Evolutionary conservation across 345 rosid genomes (phyloP), one percentile per base, ranked within the genome.

Genomic region (Lagerstroemia speciosa): DNA sequence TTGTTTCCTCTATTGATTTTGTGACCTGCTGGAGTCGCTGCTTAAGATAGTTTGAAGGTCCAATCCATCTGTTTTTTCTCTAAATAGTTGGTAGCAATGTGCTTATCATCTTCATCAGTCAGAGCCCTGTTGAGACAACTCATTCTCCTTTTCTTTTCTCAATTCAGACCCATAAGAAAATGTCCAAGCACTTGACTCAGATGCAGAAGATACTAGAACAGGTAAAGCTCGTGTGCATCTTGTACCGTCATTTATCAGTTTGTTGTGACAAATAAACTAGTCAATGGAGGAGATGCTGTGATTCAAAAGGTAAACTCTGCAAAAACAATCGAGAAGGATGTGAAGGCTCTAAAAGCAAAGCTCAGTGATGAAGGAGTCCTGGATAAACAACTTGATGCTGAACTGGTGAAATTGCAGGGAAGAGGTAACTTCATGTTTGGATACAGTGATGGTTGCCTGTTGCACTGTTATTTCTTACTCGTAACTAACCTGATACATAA

Each of bases 251-350:
- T 27, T 27, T 34, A 5, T 27, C 33, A 14, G 17, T 27, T 58
- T 58, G 63, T 30, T 12, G 11, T 58, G 30, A 58, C 0, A 0
- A 11, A 58, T 29, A 20, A 31, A 34, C 29, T 55, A 38, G 26
- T 62, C 38, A 29, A 52, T 9, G 17, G 26, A 50, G 24, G 36
- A 0, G 24, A n/a, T 3, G 29, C 34, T 55, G 5, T 65, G 26
- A 71, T 57, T 73, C 31, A 26, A 69, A 65, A 91, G 98, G 85
- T 83, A 66, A 85, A 88, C 57, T 81, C 91, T 67, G 88, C 90
- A 15, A 94, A 94, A 85, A 73, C 97, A 40, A 82, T 83, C 53
- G 99, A 91, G 78, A 88, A 85, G 71, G 97, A 94, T 52, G 72
- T 74, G 38, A 94, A 88, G 80, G 78, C 83, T 53, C 75, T 88